Evolutionary conservation across 768 basidiomycete genomes (phyloP), one percentile per base, ranked within the genome.

Genomic region (Thelephora ganbajun): DNA sequence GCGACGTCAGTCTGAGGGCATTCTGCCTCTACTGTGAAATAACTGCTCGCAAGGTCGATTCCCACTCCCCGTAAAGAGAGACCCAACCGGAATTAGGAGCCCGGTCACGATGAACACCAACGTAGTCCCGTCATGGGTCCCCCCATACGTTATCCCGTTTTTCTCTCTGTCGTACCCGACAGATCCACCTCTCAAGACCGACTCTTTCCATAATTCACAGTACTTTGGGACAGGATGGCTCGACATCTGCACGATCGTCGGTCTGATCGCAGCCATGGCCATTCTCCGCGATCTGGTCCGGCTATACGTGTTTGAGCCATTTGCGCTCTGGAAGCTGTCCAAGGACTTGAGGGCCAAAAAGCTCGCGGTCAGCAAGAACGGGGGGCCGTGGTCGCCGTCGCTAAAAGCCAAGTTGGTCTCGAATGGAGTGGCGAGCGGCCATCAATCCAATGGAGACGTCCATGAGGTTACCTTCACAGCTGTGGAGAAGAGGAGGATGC

Each of bases 261-360:
- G 80, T n/a, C 84, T 77, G 63, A 87, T 96, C 49, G 75, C 83
- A 12, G 67, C 82, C 54, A 91, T 96, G 78, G 89, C 89, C n/a
- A 56, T 91, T 46, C 62, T 90, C 22, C 79, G 96, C 51, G 93
- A 94, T 66, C 64, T 76, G 30, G 62, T 79, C 35, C 79, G 96
- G 56, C 63, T 92, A 18, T 71, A 68, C 53, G 54, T 92, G 33
- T 76, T 90, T 51, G 81, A 83, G 58, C 89, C 92, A 9, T 77
- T 96, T 48, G 92, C 87, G 14, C 69, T 71, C 35, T 82, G 79
- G 75, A 83, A 81, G 53, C 74, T 96, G 51, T 65, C 69, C 35
- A 71, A 73, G 48, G 69, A 81, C 57, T 67, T 79, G 49, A 43
- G 45, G 48, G 44, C 46, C 53, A 47, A 16, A 62, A 51, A 23